Evolutionary conservation across 2,329 filamentous ascomycete genomes (phyloP), one percentile per base, ranked within the genome.

Genomic region (Proliferodiscus dingleyae): DNA sequence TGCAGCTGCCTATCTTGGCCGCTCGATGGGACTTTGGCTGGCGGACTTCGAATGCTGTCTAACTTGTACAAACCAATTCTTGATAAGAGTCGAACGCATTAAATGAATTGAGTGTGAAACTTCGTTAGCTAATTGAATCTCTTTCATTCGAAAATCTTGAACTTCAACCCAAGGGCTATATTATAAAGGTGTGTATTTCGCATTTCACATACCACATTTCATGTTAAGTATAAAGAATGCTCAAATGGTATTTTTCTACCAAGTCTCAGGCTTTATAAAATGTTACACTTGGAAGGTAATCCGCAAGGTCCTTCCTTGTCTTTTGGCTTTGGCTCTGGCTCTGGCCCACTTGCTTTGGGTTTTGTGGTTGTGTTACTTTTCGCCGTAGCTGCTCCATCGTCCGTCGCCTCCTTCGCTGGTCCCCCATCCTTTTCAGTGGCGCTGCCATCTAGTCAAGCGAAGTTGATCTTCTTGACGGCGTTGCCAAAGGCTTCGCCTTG

Each of bases 401-500:
- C 38, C 8, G 22, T 37, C 37, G 16, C 19, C 23, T 19, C 41
- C 19, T 9, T 16, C 3, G 15, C 24, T 15, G 33, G n/a, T n/a
- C n/a, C 37, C 41, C 46, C 40, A n/a, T 68, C 59, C 19, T 22
- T 34, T 18, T 19, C 34, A 13, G 47, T 49, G 16, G 41, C 53
- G 41, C 52, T 57, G 37, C 72, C 84, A 85, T 87, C 77, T 72
- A 93, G 85, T 95, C 87, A 95, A 59, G 77, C 77, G 58, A 79
- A 76, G 67, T 71, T 75, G 57, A 79, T 75, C 78, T 89, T 91
- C 64, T 78, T 68, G 44, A 95, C 78, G 49, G 78, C 72, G 68
- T 85, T 71, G 71, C 87, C 95, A 73, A 97, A 98, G 44, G 71
- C 64, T 75, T 89, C 83, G 68, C 93, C 93, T 73, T 98, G 93